Evolutionary conservation across 441 rosid genomes (phyloP), one percentile per base, ranked within the genome.

Genomic region (Arabidopsis hybrid): DNA sequence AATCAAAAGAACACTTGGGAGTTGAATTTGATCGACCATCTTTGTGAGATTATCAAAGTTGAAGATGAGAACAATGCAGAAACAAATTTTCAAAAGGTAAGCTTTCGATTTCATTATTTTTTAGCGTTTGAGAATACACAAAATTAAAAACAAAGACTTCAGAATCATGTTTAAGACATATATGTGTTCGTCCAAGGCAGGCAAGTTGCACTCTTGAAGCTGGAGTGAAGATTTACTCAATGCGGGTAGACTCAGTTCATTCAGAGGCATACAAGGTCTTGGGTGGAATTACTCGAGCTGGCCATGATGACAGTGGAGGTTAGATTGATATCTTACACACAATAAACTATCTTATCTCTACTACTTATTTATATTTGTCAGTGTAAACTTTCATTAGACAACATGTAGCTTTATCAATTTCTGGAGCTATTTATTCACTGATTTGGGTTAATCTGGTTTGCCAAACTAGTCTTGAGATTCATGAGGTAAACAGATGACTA

Each of bases 1-100:
- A 94, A 92, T 79, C 97, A 94, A 64, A 94, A 92, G 85, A 92
- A 92, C 71, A 92, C 97, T 31, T 94, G 97, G 99, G 97, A 94
- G 69, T 74, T 92, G 84, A 86, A 80, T 79, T 85, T 94, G 87
- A 94, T 92, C 17, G 97, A 94, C 81, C 94, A 92, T 83, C 92
- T 94, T 42, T 73, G 78, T 32, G 92, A 92, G 78, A 88, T 94
- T 66, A 79, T 92, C 38, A 94, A 87, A 81, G 93, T 87, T 39
- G 99, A 94, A 75, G 95, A 83, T 73, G 99, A 92, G 79, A 82
- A 61, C 76, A 93, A 88, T 29, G 79, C 81, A 5, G 97, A 94
- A 81, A 90, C 97, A 14, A 92, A 94, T 81, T 90, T 92, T 72
- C 97, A 88, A 57, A 94, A 92, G 94, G 97, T 92, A 62, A 59